Evolutionary conservation across 768 basidiomycete species (phyloP).

Genomic region (Psilocybe cyanescens): DNA sequence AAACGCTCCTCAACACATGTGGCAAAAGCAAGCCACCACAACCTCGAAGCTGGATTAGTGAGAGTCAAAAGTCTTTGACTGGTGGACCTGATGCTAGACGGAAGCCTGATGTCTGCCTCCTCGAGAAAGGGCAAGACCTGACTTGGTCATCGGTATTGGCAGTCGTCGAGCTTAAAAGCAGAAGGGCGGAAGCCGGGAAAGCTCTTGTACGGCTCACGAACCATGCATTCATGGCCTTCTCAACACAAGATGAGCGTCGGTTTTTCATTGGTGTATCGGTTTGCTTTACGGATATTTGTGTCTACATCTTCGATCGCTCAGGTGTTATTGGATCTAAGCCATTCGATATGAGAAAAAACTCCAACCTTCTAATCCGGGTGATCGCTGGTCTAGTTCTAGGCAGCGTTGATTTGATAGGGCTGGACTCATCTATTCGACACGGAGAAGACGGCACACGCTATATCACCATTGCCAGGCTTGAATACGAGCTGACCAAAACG

Average conservation of each 20-base stretch:
- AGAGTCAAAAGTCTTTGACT: background rate
- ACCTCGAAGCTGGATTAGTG: too few relatives aligned
- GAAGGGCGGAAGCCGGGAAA: background rate
- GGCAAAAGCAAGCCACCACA: too few relatives aligned
- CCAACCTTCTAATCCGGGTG: background rate
- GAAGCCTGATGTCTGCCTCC: background rate
- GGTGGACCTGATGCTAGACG: background rate
- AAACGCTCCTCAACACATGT: background rate
- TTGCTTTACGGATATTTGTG: background rate
- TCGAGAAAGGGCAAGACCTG: background rate
- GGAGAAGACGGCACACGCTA: background rate
- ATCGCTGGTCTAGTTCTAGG: background rate
- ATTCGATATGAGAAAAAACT: background rate
- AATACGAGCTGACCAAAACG: background rate
- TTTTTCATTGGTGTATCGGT: slow-evolving; percentile 1
- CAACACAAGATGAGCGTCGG: background rate
- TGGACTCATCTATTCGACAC: background rate
- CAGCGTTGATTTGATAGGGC: background rate
- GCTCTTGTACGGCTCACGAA: background rate
- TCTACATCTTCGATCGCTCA: too few relatives aligned
- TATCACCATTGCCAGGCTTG: background rate
- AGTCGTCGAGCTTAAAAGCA: background rate
- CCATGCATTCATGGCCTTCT: background rate
- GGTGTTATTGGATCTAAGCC: too few relatives aligned
- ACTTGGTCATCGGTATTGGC: background rate